Conservation (phyloP, 2,329 filamentous ascomycete species). For the Claviceps sp. region DNA sequence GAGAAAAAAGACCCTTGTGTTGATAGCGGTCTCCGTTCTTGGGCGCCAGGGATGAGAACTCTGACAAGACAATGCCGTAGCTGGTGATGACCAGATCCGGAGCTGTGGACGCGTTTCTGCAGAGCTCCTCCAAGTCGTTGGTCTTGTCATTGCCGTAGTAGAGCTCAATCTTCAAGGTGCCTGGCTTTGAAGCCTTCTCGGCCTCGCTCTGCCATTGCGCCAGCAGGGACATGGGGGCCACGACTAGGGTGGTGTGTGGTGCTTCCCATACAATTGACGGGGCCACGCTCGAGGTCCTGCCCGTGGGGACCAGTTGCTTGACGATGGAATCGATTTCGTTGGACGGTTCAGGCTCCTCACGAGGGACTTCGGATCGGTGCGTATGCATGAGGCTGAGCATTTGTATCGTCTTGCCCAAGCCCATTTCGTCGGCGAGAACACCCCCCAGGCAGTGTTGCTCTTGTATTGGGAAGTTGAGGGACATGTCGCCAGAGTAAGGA, state of each 20-base stretch:
- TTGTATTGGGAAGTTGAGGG: conserved; percentile 80
- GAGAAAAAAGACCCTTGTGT: conserved; percentile 69
- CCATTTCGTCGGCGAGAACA: conserved; percentile 94
- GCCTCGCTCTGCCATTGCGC: conserved; percentile 96
- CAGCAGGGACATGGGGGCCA: conserved; percentile 96
- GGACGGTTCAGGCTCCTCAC: conserved; percentile 20
- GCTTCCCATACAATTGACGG: conserved; percentile 50
- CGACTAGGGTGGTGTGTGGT: conserved; percentile 80
- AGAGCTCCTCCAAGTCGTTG: conserved; percentile 64
- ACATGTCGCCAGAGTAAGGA: conserved; percentile 89
- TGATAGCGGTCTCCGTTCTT: conserved; percentile 50
- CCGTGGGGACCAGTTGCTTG: conserved; percentile 35
- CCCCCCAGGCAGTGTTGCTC: conserved; percentile 91
- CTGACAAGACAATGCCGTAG: conserved; percentile 83
- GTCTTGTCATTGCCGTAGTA: conserved; percentile 88
- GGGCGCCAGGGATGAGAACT: conserved; percentile 60
- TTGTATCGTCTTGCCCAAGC: conserved; percentile 93
- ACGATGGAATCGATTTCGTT: conserved; percentile 27
- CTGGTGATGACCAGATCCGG: conserved; percentile 91
- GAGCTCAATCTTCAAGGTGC: conserved; percentile 69
- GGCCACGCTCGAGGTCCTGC: conserved; percentile 36
- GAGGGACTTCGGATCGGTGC: conserved; percentile 49
- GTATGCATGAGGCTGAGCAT: conserved; percentile 91
- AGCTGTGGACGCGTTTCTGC: conserved; percentile 63
- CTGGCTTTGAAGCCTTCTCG: conserved; percentile 73